Evolutionary conservation across 2,329 filamentous ascomycete species (phyloP), one percentile per base, ranked within the genome.

Genomic region (Ophiostoma novo-ulmi): DNA sequence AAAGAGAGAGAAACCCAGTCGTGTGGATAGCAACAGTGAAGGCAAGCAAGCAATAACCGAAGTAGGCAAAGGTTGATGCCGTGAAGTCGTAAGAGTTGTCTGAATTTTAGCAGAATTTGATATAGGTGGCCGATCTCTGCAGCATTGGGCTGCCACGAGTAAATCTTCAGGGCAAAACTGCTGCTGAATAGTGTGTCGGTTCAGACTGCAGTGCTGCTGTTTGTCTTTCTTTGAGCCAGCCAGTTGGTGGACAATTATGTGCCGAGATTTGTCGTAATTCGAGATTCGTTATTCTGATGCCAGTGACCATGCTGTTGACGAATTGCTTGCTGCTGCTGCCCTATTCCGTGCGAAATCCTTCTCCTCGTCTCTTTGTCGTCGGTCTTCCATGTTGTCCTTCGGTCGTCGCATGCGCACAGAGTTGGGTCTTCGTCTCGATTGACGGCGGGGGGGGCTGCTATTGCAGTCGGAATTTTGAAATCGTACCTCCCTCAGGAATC

Each of bases 401-500:
- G 14, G 61, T 66, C 41, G 69, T 70, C 63, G 66, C 61, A 70
- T 72, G 69, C 69, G 69, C 69, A 70, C 52, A 58, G 35, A 67
- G 61, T 58, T 20, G 52, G 36, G 41, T 58, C 41, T 39, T 22
- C 22, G 17, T 58, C 41, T 68, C 36, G 14, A 70, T 65, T 41
- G 58, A 58, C 38, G 58, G 67, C 67, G 66, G 39, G 41, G 39
- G 41, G 66, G 67, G 31, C 22, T 36, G 67, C 20, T 13, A 41
- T 13, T 35, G 44, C 48, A 31, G 38, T 63, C 48, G 48, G 36
- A 8, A 14, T 52, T 58, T 2, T 17, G 36, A 38, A 69, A 35
- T 70, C 74, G 71, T 90, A 97, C 93, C 93, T 87, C 94, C 92
- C 84, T 97, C 93, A 81, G 96, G 95, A 85, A 99, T 93, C 80